Conservation (phyloP, 1,284 basidiomycete genomes). For the Cryptococcus maquisensis region DNA sequence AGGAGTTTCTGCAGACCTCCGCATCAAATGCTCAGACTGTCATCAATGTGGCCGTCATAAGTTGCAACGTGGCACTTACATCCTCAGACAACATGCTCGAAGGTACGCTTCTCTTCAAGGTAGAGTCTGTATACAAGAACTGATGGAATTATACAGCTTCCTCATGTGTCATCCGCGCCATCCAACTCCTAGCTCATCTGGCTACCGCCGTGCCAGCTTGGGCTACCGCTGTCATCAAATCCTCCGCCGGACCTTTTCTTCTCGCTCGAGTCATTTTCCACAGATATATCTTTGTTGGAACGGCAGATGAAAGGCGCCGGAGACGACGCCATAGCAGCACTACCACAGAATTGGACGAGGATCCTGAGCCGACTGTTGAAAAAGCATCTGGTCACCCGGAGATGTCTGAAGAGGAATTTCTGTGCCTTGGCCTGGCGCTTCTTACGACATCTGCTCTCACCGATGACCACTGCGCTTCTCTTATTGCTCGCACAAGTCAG, state of each 20-base stretch:
- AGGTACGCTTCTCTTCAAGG: background rate
- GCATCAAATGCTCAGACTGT: background rate
- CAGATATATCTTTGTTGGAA: background rate
- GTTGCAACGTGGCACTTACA: slow-evolving; percentile 1
- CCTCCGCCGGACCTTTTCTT: background rate
- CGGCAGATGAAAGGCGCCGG: background rate
- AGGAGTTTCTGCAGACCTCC: background rate
- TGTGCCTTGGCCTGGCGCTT: slow-evolving; percentile 10
- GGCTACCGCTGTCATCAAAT: background rate
- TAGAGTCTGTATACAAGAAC: background rate
- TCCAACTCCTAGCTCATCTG: slow-evolving; percentile 15
- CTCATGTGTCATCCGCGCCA: slow-evolving; percentile 4
- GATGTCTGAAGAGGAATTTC: slow-evolving; percentile 8
- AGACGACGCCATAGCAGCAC: slow-evolving; percentile 2
- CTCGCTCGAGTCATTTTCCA: slow-evolving; percentile 13
- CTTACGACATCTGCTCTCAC: slow-evolving; percentile 8
- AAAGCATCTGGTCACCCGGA: background rate
- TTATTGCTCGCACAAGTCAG: slow-evolving; percentile 8
- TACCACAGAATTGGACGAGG: slow-evolving; percentile 3
- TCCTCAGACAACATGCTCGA: background rate
- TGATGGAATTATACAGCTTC: slow-evolving; percentile 1
- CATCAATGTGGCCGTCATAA: slow-evolving; percentile 1
- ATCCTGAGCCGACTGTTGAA: background rate
- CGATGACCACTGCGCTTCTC: background rate
- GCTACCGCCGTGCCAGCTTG: slow-evolving; percentile 5